Percentiles rank a stretch among this genome's conserved stretches.
These are phyloP conservation scores for Stachybotrys chlorohalonatus DNA, from an alignment of 2,329 filamentous ascomycete genomes.

Conservation along the genomic window DNA sequence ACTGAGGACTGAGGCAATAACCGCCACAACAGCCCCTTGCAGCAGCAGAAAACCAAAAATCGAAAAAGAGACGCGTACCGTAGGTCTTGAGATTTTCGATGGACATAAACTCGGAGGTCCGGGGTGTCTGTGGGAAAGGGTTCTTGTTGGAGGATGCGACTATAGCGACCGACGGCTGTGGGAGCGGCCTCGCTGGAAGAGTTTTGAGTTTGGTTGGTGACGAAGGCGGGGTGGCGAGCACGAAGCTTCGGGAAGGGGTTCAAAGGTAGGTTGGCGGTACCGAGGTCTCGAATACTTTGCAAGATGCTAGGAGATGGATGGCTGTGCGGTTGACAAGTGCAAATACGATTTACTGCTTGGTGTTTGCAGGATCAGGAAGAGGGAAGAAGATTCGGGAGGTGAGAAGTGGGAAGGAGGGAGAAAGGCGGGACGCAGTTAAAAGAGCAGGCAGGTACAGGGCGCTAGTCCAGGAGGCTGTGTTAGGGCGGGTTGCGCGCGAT, in stretches of 20 bases:
- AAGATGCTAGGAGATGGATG: not conserved
- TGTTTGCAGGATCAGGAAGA: conserved; percentile 1
- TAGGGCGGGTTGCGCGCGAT: not conserved
- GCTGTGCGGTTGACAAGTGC: no score
- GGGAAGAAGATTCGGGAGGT: conserved; percentile 12
- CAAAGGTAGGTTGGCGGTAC: not conserved
- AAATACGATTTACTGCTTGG: no score
- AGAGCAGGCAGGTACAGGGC: conserved; percentile 1
- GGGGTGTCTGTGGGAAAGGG: conserved; percentile 47
- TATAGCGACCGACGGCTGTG: conserved; percentile 42
- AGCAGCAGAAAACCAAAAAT: not conserved
- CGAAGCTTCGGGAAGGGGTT: not conserved
- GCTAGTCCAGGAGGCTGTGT: no score
- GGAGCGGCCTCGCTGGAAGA: conserved; percentile 34
- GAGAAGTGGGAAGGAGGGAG: conserved; percentile 3
- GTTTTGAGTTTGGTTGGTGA: conserved; percentile 9
- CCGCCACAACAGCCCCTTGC: not conserved
- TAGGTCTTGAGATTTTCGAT: conserved; percentile 98
- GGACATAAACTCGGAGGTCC: conserved; percentile 87
- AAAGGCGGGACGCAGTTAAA: not conserved
- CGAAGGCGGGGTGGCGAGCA: conserved; percentile 1
- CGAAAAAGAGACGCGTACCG: conserved; percentile 49
- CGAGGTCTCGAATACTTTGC: not conserved
- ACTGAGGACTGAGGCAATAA: not conserved
- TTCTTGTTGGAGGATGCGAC: conserved; percentile 28